Base-by-base conservation (phyloP, 257 asterid genomes). In the Datura wrightii region DNA sequence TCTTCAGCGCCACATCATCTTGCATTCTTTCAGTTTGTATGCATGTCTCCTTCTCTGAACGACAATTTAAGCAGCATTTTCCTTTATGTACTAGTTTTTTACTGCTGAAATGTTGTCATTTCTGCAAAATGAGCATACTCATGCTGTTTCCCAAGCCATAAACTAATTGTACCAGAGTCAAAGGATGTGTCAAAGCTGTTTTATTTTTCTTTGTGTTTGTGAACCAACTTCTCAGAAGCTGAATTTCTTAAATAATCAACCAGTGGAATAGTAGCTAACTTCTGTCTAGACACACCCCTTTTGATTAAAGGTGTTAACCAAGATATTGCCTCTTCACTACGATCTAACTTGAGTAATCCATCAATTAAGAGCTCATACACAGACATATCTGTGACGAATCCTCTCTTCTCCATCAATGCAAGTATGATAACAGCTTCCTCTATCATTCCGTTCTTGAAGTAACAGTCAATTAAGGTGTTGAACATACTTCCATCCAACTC, bases 331-430 rank as follows among this genome's bases (percentile, higher is more conserved):
- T 69, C 84, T 84, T 86, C 86, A 37, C 65, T 71, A 53, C 70
- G 79, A 60, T 81, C 66, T 52, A 80, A 69, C 71, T 87, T 74
- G n/a, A 74, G 83, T 71, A 89, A 84, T 34, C 82, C 78, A 81
- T 79, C 63, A 4, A 87, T 78, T 42, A 87, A 48, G 87, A 60
- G 79, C 85, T 84, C 87, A 60, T 81, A 85, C 60, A 79, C 41
- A 46, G 54, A 71, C 48, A 31, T 83, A 66, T 83, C 87, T 1
- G 63, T 65, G 14, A 82, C 10, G 24, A 85, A 63, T 62, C 85
- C 89, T 85, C 70, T 89, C 86, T 80, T 71, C 79, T 85, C 88
- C 89, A 85, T 89, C 65, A 82, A n/a, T 42, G 56, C 67, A 42
- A 84, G 52, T 31, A 85, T 37, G 31, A n/a, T 44, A 70, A 82